Evolutionary conservation across 1,284 basidiomycete species (phyloP).

Genomic region (Microbotryomycetes sp.): DNA sequence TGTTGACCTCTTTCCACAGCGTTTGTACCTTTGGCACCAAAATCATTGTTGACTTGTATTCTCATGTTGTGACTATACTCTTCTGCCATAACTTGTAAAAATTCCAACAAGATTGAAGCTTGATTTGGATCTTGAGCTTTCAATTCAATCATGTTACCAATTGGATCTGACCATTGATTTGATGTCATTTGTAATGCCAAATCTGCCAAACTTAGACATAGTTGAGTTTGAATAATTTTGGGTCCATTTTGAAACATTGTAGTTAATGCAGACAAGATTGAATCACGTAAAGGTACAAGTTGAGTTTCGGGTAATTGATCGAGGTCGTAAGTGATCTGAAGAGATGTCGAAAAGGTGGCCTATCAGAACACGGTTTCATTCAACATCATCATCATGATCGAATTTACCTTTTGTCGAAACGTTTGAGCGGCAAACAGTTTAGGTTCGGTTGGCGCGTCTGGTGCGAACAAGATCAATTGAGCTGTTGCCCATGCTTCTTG

Average conservation of each 20-base stretch:
- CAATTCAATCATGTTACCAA: conserved; percentile 72
- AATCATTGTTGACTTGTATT: conserved; percentile 59
- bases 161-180: conserved; percentile 67
- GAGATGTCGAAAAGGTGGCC: too few species aligned
- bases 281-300: conserved; percentile 70
- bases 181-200: conserved; percentile 81
- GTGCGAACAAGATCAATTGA: conserved; percentile 76
- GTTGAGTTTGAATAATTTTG: conserved; percentile 77
- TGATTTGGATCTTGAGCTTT: conserved; percentile 79
- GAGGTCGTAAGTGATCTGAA: conserved; percentile 90
- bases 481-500: conserved; percentile 93
- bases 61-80: conserved; percentile 78
- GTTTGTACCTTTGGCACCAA: conserved; percentile 41
- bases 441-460: conserved; percentile 70
- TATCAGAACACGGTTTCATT: too few species aligned
- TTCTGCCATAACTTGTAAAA: conserved; percentile 85
- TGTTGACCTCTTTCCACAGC: conserved; percentile 71
- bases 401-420: conserved; percentile 79
- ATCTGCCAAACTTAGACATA: conserved; percentile 82
- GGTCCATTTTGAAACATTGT: conserved; percentile 64
- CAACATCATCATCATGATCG: background rate
- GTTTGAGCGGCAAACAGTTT: conserved; percentile 96
- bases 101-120: conserved; percentile 79
- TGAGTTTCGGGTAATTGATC: conserved; percentile 61
- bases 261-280: conserved; percentile 70